Evolutionary conservation across 805 yeast species (phyloP).

Genomic region (Kodamaea kakaduensis): DNA sequence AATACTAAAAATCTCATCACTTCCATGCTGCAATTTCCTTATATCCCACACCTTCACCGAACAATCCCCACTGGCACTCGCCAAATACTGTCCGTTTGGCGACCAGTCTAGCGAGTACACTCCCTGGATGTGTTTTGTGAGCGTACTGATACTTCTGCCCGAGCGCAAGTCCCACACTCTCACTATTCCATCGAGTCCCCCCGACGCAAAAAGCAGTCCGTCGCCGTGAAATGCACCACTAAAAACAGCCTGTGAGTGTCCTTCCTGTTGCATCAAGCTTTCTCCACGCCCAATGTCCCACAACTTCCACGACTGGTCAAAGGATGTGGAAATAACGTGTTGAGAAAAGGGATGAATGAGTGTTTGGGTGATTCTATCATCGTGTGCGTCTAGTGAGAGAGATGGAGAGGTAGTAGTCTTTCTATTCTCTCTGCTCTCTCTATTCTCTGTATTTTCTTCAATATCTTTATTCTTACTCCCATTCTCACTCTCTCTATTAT

Average conservation of each 20-base stretch:
- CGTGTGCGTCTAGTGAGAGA: slow-evolving; percentile 26
- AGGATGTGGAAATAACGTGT: slow-evolving; percentile 66
- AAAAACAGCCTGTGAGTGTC: slow-evolving; percentile 74
- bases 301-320: slow-evolving; percentile 81
- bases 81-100: slow-evolving; percentile 67
- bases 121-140: slow-evolving; percentile 69
- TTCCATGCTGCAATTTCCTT: slow-evolving; percentile 34
- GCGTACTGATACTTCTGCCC: slow-evolving; percentile 57
- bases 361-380: slow-evolving; percentile 53
- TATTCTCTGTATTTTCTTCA: slow-evolving; percentile 3
- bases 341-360: slow-evolving; percentile 63
- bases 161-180: slow-evolving; percentile 84
- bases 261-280: slow-evolving; percentile 67
- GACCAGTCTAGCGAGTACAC: slow-evolving; percentile 73
- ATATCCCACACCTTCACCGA: slow-evolving; percentile 83
- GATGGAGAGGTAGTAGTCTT: slow-evolving; percentile 18
- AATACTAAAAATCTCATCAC: slow-evolving; percentile 45
- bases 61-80: slow-evolving; percentile 84
- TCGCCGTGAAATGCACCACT: slow-evolving; percentile 63
- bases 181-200: slow-evolving; percentile 72
- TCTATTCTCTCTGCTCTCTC: slow-evolving; percentile 2
- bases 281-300: slow-evolving; percentile 63
- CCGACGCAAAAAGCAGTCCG: slow-evolving; percentile 72
- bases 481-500: background rate
- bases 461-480: background rate